phyloP scores from a whole-genome alignment of 768 basidiomycete species.

The Panellus pusillus region DNA sequence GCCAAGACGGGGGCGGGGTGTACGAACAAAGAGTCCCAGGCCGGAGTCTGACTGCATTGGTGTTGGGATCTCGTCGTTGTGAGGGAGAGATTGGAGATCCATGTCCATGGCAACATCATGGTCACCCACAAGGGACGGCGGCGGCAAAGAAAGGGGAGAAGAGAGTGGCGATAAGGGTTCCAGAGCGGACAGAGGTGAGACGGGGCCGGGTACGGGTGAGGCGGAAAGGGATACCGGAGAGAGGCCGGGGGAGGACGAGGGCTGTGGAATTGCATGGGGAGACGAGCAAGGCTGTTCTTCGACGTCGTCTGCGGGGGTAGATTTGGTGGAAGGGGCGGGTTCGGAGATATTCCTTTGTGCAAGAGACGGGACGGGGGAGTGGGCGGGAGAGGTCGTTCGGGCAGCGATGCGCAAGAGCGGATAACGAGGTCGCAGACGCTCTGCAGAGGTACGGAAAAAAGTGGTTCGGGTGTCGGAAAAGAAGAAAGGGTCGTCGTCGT shows the following conservation, averaged over 20 bases:
- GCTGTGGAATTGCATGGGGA: slow-evolving; percentile 26
- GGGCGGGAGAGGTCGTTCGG: slow-evolving; percentile 32
- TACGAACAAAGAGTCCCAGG: slow-evolving; percentile 21
- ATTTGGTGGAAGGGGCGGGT: slow-evolving; percentile 30
- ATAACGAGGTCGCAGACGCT: slow-evolving; percentile 47
- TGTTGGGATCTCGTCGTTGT: slow-evolving; percentile 15
- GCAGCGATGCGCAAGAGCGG: slow-evolving; percentile 33
- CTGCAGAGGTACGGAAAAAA: slow-evolving; percentile 55
- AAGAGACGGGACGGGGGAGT: slow-evolving; percentile 27
- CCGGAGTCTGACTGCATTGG: slow-evolving; percentile 9
- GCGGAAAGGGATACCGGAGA: slow-evolving; percentile 42
- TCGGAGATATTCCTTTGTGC: slow-evolving; percentile 39
- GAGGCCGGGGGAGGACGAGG: slow-evolving; percentile 45
- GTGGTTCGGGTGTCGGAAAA: slow-evolving; percentile 40
- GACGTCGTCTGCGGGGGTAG: slow-evolving; percentile 16
- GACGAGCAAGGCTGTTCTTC: slow-evolving; percentile 12
- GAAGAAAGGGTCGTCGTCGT: slow-evolving; percentile 29
- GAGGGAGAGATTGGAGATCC: slow-evolving; percentile 17
- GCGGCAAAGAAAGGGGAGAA: slow-evolving; percentile 15
- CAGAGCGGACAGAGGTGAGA: slow-evolving; percentile 27
- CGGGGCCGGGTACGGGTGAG: slow-evolving; percentile 38
- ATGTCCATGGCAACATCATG: slow-evolving; percentile 15
- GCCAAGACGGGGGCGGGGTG: slow-evolving; percentile 23
- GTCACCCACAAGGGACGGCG: slow-evolving; percentile 19
- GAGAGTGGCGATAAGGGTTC: slow-evolving; percentile 18